Evolutionary conservation across 2,329 filamentous ascomycete genomes (phyloP), one percentile per base, ranked within the genome.

Genomic region (Hypocrella siamensis): DNA sequence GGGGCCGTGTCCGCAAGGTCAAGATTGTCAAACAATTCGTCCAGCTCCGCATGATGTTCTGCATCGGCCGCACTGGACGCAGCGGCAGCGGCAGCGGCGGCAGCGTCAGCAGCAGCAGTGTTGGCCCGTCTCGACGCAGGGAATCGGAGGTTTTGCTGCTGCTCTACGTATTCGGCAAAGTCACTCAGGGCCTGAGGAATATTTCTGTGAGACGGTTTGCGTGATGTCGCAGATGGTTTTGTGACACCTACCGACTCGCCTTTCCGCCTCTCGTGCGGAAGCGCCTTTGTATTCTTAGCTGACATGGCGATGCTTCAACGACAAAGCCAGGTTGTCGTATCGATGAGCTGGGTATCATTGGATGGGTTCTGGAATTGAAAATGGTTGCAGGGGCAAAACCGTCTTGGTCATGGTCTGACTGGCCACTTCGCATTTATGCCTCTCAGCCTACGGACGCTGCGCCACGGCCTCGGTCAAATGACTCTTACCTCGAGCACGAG

Each of bases 151-250:
- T 76, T 75, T 55, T 96, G 90, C 53, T 96, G 86, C 52, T 85
- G 80, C 55, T 96, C 85, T 42, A 94, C 90, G 48, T 94, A 96
- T 48, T 98, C 90, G 54, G 86, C 85, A 52, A 98, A 98, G 46
- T 96, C 90, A 61, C 81, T 90, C 34, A 98, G 68, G 10, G 88
- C 86, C 67, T 43, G 24, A 22, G 11, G 30, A 15, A 18, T 18
- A 18, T 18, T 9, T 19, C 39, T 43, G 14, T 39, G 33, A 33
- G 5, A 19, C n/a, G 12, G 12, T 8, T 15, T 24, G 27, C 15
- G 11, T 18, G 10, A 5, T 5, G 10, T 2, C 7, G 18, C 22
- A 17, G 25, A 15, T 3, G 21, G 8, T 26, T 14, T 26, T 10
- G 9, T 26, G 25, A 3, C 9, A 19, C 69, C 38, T 70, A 88